Evolutionary conservation across 495 filamentous ascomycete species (phyloP), one percentile per base, ranked within the genome.

Genomic region (Penicillium angulare): DNA sequence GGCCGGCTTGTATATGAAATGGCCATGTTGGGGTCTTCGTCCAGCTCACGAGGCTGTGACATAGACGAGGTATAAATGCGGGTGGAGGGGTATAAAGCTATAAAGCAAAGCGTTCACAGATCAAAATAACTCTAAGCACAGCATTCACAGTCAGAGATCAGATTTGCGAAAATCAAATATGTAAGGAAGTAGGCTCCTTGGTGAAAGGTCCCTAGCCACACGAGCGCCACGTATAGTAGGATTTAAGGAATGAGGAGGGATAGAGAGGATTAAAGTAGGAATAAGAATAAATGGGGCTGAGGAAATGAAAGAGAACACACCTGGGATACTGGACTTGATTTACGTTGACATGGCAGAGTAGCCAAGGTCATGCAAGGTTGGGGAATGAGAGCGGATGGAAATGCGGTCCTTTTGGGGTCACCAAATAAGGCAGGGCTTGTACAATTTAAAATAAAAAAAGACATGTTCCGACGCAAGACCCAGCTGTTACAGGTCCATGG

Each of bases 11-110:
- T 59, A 50, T 77, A 77, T 34, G 73, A 68, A 60, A 72, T 68
- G 57, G 72, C 67, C 72, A 77, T 77, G 49, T 69, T 60, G 60
- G 67, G 64, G 61, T 64, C 67, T 53, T 71, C 61, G 60, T 68
- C 63, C 52, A 57, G 42, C 53, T 65, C 60, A 50, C 61, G 67
- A 63, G 62, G 54, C 61, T 65, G 65, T 56, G 70, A 70, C 70
- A 73, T 73, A 71, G 65, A 68, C 61, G 55, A 64, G 34, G 49
- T 52, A 47, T 59, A 48, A 36, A 38, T 16, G 34, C 10, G 26
- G 26, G 27, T n/a, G 31, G 20, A 50, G 23, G 32, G 17, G 32
- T 17, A 43, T 40, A 27, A 17, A 24, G 15, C n/a, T n/a, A n/a
- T n/a, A n/a, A n/a, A n/a, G n/a, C n/a, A n/a, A n/a, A n/a, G n/a